These are phyloP conservation scores for Leersia perrieri DNA, from an alignment of 176 grass and related monocot species.

Conservation along the genomic window DNA sequence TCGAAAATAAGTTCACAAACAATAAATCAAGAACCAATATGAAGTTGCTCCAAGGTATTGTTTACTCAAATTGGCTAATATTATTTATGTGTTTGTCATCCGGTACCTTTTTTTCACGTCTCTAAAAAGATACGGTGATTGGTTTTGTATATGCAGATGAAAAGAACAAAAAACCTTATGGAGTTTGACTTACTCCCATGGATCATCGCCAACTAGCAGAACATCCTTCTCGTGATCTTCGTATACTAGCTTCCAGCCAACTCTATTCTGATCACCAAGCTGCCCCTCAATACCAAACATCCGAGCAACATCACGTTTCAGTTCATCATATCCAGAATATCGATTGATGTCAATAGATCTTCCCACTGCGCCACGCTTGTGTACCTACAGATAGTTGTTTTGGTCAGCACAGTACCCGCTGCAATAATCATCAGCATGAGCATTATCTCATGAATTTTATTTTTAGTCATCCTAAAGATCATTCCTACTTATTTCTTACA, in stretches of 20 bases:
- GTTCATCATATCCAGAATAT: constrained; percentile 72
- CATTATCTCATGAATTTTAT: neutral
- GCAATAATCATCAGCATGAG: neutral
- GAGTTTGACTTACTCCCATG: constrained; percentile 76
- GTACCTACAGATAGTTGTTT: constrained; percentile 49
- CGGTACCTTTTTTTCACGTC: neutral
- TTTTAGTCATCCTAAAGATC: neutral
- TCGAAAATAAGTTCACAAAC: neutral
- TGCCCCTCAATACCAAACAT: constrained; percentile 87
- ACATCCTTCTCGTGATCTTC: constrained; percentile 90
- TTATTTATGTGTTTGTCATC: neutral
- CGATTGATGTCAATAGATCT: constrained; percentile 75
- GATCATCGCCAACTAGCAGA: constrained; percentile 77
- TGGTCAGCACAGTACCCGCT: constrained; percentile 9
- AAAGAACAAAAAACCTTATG: constrained; percentile 11
- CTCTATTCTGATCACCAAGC: constrained; percentile 71
- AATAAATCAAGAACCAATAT: neutral
- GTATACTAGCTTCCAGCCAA: constrained; percentile 81
- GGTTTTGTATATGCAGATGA: neutral
- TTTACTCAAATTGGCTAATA: neutral
- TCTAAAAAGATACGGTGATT: constrained; percentile 9
- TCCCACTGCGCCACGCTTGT: constrained; percentile 79
- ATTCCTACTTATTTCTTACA: neutral
- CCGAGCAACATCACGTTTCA: constrained; percentile 62
- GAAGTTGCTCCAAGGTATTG: constrained; percentile 4